Base-by-base conservation (phyloP, 2,329 filamentous ascomycete genomes). In the Claviceps paspali region DNA sequence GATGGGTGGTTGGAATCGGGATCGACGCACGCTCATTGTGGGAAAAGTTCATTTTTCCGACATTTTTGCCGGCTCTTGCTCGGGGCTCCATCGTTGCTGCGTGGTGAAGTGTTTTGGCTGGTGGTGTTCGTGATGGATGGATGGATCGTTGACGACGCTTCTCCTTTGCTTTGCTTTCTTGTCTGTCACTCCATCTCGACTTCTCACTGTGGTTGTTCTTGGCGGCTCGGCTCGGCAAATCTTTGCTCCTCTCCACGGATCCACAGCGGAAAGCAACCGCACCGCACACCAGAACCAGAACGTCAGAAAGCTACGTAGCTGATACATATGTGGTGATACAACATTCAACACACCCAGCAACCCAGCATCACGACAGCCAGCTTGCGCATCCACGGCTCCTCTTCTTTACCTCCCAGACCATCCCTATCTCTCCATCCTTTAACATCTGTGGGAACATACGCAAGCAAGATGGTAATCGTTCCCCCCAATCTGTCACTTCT, bases 21-120 rank as follows among this genome's bases (percentile, higher is more conserved):
- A 8, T 10, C 15, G 34, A 36, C 74, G 45, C 64, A 83, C 82
- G 64, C 57, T 87, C 82, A 53, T 71, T 72, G 40, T 73, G 67
- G 43, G 65, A 68, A 59, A 91, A 88, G 57, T 84, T 87, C 68
- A 86, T 81, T 58, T 84, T 82, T 45, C 79, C 79, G 58, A 85
- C 79, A 64, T 86, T 83, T 52, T 83, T 80, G 53, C 79, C 79
- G 51, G 79, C 76, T 50, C 82, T 73, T 42, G 81, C 82, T 52
- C 82, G 70, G 45, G 80, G 81, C 63, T 87, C 82, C 66, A 84
- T 83, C 35, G 35, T 5, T 26, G 28, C 12, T 15, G 21, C 7
- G 10, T 26, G 19, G 6, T 36, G 21, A 26, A 7, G 14, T 55
- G 63, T 73, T 19, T 22, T 14, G 19, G n/a, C n/a, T n/a, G n/a